These are phyloP conservation scores for Chlamydomonas urium DNA, from an alignment of 139 green algal species.

Conservation along the genomic window DNA sequence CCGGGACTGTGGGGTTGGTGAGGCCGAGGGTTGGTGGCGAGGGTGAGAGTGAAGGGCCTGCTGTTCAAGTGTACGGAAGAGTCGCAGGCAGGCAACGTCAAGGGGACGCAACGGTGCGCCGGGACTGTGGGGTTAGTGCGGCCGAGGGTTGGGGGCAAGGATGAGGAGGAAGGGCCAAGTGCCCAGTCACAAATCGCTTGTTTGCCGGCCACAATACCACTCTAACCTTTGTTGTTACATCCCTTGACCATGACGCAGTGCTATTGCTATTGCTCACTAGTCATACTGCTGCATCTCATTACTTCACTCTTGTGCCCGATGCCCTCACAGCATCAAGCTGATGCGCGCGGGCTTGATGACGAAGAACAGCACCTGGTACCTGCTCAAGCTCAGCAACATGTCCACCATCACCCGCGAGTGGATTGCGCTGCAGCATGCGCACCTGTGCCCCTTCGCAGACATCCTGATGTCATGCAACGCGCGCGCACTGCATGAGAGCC, in stretches of 20 bases:
- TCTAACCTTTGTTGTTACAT: too few species aligned
- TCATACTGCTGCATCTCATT: not conserved
- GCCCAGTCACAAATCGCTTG: too few species aligned
- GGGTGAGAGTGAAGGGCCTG: too few species aligned
- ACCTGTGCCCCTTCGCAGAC: slow-evolving; percentile 66
- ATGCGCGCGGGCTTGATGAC: slow-evolving; percentile 42
- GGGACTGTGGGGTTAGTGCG: too few species aligned
- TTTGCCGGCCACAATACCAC: too few species aligned
- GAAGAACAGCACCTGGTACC: slow-evolving; percentile 56
- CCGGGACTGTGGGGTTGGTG: too few species aligned
- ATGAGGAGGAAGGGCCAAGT: too few species aligned
- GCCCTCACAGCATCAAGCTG: slow-evolving; percentile 33
- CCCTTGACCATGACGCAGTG: too few species aligned
- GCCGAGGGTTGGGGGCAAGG: too few species aligned
- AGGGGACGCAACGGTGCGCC: slow-evolving; percentile 16
- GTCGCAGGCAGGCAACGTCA: slow-evolving; percentile 41
- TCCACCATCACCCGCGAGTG: slow-evolving; percentile 81
- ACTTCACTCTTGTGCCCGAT: not conserved
- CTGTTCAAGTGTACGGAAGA: slow-evolving; percentile 55
- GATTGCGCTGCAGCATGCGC: slow-evolving; percentile 51
- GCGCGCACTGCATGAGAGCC: slow-evolving; percentile 3
- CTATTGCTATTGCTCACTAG: too few species aligned
- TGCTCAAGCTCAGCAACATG: slow-evolving; percentile 77
- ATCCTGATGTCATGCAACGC: slow-evolving; percentile 50
- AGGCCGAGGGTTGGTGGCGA: too few species aligned